Base-by-base conservation (phyloP, 148 eudicot genomes). In the Diospyros kaki region DNA sequence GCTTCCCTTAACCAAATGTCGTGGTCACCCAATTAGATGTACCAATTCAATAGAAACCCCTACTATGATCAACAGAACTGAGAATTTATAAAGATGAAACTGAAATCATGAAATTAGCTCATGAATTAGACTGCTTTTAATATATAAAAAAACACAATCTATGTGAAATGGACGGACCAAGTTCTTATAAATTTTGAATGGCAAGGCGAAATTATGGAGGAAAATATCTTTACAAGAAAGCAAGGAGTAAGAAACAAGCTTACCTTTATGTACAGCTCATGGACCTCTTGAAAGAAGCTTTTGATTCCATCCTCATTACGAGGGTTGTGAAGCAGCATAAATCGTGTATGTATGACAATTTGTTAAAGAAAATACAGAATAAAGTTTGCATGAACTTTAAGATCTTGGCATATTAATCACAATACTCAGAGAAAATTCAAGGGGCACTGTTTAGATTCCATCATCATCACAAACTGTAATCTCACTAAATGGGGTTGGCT, bases 201-300 rank as follows among this genome's bases (percentile, higher is more conserved):
- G 7, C 46, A 38, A 69, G 53, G 12, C 38, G 11, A 53, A 38
- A 28, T 53, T 15, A 38, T 55, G 6, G 8, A 15, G 4, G 39
- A 15, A 42, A 62, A 54, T 12, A 40, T 6, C 39, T 46, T 10
- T 18, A 18, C 4, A 59, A 56, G 43, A 58, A 28, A 14, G 52
- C 5, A 62, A 44, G 38, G 8, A 18, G 18, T 14, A 4, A 3
- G 17, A 61, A 14, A 46, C 62, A 39, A 71, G 61, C 81, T 79
- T 79, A 87, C 98, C 97, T 95, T 95, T 78, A 90, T 93, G 81
- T 95, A 95, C 58, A 95, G 78, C 82, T 95, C 99, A 74, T 95
- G 99, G 78, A 95, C 96, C 82, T 95, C 99, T 74, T 92, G 99
- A 84, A 92, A 95, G 86, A 95, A 93, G 84, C 96, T 90, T 82